Evolutionary conservation across 805 yeast species (phyloP).

Genomic region (Lipomyces orientalis): DNA sequence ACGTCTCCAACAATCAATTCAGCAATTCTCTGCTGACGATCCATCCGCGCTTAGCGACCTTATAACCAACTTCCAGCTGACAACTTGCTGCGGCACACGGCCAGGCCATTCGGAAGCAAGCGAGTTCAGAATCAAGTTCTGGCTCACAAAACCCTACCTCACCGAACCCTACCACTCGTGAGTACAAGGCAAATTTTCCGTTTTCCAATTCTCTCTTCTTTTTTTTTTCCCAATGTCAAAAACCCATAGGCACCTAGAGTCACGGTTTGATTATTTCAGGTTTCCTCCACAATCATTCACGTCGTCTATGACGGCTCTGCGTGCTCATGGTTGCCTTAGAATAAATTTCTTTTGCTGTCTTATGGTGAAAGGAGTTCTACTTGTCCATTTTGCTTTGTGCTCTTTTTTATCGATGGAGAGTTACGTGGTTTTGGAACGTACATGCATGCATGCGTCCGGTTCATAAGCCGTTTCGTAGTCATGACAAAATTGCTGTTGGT

Average conservation of each 20-base stretch:
- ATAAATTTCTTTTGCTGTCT: background rate
- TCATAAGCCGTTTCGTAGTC: too few relatives aligned
- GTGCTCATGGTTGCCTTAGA: slow-evolving; percentile 17
- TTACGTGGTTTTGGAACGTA: slow-evolving; percentile 13
- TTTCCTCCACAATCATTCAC: slow-evolving; percentile 4
- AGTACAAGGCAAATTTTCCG: background rate
- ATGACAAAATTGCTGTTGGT: too few relatives aligned
- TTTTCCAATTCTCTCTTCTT: background rate
- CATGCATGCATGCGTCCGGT: background rate
- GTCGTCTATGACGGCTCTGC: slow-evolving; percentile 18
- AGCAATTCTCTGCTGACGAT: too few relatives aligned
- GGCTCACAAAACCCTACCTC: background rate
- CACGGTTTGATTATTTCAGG: slow-evolving; percentile 1
- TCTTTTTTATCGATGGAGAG: background rate
- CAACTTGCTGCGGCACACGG: too few relatives aligned
- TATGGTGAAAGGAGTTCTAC: slow-evolving; percentile 2
- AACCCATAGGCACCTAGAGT: slow-evolving; percentile 15
- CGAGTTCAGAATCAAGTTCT: too few relatives aligned
- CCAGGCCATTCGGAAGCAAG: too few relatives aligned
- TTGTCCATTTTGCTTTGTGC: slow-evolving; percentile 3
- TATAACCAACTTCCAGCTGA: too few relatives aligned
- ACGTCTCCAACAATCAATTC: too few relatives aligned
- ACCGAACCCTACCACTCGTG: background rate
- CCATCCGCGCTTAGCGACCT: too few relatives aligned
- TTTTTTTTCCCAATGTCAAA: slow-evolving; percentile 3